Percentiles rank a stretch among this genome's conserved stretches.
Evolutionary conservation across 768 basidiomycete genomes (phyloP).

Genomic region (Hysterangium stoloniferum): DNA sequence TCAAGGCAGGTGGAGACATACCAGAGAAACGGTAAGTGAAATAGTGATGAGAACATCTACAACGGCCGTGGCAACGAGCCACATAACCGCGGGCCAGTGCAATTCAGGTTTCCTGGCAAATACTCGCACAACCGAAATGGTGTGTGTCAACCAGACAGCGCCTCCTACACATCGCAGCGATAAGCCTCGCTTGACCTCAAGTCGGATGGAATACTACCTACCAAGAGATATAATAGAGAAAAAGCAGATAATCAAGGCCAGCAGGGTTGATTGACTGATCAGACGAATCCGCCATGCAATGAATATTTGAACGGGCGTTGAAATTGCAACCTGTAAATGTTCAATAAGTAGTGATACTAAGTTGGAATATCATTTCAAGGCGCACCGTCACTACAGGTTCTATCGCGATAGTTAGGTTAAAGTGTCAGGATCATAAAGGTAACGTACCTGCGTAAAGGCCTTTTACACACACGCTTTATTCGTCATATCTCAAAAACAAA

Average conservation of each 20-base stretch:
- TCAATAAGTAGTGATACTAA: not conserved
- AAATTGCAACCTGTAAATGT: slow-evolving; percentile 28
- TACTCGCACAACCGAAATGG: slow-evolving; percentile 19
- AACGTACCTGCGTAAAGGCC: not conserved
- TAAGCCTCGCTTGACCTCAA: not conserved
- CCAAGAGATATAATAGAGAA: slow-evolving; percentile 28
- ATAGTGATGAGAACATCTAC: slow-evolving; percentile 42
- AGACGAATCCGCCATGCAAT: slow-evolving; percentile 33
- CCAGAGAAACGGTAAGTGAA: slow-evolving; percentile 35
- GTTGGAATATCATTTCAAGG: not conserved
- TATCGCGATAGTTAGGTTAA: not conserved
- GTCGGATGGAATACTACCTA: slow-evolving; percentile 14
- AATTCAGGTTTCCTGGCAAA: slow-evolving; percentile 26
- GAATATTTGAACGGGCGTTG: slow-evolving; percentile 35
- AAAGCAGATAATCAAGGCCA: slow-evolving; percentile 23
- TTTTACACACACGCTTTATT: no score
- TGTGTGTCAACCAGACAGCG: slow-evolving; percentile 26
- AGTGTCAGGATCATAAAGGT: not conserved
- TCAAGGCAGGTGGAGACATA: slow-evolving; percentile 14
- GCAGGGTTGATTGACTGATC: slow-evolving; percentile 24
- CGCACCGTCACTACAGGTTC: not conserved
- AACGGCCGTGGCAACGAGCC: slow-evolving; percentile 38
- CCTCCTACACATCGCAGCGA: slow-evolving; percentile 20
- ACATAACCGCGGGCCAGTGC: slow-evolving; percentile 30
- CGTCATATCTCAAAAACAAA: not conserved